Conservation (phyloP, 345 rosid genomes). For the Eucalyptus marginata region DNA sequence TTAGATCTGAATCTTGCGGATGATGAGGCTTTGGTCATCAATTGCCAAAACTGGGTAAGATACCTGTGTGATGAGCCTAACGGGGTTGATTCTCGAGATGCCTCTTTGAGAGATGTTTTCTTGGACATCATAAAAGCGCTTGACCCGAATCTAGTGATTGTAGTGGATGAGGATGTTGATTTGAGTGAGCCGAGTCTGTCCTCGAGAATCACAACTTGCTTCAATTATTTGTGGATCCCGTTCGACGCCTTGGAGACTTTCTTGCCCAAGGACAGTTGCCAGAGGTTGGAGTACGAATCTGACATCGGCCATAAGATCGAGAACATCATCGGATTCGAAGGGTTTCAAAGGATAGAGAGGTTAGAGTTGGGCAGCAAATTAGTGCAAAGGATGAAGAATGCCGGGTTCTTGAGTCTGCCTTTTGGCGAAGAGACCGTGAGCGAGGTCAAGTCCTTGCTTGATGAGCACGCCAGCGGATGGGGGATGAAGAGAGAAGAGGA, state of each 20-base stretch:
- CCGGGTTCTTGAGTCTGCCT: conserved; percentile 23
- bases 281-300: conserved; percentile 52
- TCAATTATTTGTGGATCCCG: conserved; percentile 70
- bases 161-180: conserved; percentile 60
- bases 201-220: conserved; percentile 42
- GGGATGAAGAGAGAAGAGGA: conserved; percentile 72
- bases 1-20: conserved; percentile 13
- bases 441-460: conserved; percentile 42
- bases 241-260: conserved; percentile 65
- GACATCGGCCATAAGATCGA: conserved; percentile 55
- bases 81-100: background rate
- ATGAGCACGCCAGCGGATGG: conserved; percentile 68
- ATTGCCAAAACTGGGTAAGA: conserved; percentile 65
- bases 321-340: conserved; percentile 41
- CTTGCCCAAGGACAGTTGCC: conserved; percentile 47
- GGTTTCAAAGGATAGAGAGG: conserved; percentile 40
- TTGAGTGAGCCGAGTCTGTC: conserved; percentile 30
- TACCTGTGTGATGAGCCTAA: conserved; percentile 29
- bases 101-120: conserved; percentile 27
- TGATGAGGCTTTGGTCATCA: conserved; percentile 50
- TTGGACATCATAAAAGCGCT: conserved; percentile 26
- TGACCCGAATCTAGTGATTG: conserved; percentile 24
- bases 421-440: conserved; percentile 41
- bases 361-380: conserved; percentile 28
- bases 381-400: conserved; percentile 37